Percentiles rank a stretch among this genome's conserved stretches.
Evolutionary conservation across 2,329 filamentous ascomycete species (phyloP).

Genomic region (Verticillium tricorpus): DNA sequence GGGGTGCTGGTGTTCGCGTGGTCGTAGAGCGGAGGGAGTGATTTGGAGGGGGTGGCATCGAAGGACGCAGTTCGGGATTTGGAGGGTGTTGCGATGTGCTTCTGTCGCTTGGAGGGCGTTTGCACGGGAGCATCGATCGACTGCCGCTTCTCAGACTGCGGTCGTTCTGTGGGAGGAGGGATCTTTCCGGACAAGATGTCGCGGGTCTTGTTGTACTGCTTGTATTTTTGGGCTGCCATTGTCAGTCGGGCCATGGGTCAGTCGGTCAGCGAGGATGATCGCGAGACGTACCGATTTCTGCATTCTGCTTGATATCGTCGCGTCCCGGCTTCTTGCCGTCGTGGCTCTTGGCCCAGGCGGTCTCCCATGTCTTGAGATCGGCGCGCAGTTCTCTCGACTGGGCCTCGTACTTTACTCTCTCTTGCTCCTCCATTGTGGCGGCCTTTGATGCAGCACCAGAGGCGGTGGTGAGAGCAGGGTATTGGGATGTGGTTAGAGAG

Average conservation of each 20-base stretch:
- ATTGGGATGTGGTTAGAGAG: background rate
- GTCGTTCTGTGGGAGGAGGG: constrained; percentile 23
- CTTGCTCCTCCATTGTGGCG: constrained; percentile 40
- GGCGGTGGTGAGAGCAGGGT: background rate
- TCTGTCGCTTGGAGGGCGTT: constrained; percentile 49
- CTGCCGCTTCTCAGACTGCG: constrained; percentile 36
- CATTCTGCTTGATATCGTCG: constrained; percentile 72
- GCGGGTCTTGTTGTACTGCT: constrained; percentile 65
- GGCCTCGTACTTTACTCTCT: constrained; percentile 40
- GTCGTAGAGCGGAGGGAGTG: constrained; percentile 26
- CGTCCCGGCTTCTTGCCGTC: constrained; percentile 64
- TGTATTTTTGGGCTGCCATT: constrained; percentile 65
- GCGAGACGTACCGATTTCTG: constrained; percentile 57
- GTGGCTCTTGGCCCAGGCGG: constrained; percentile 57
- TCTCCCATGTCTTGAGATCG: constrained; percentile 73
- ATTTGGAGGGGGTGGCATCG: constrained; percentile 41
- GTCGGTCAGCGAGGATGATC: too few species aligned
- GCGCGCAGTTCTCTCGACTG: constrained; percentile 54
- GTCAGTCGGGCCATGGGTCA: background rate
- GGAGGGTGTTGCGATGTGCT: constrained; percentile 42
- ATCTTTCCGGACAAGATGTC: constrained; percentile 53
- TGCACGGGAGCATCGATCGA: constrained; percentile 27
- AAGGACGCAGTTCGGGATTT: constrained; percentile 21
- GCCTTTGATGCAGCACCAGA: background rate
- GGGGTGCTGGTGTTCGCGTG: constrained; percentile 48